Evolutionary conservation across 2,329 filamentous ascomycete genomes (phyloP).

Genomic region (Penicillium sp.): DNA sequence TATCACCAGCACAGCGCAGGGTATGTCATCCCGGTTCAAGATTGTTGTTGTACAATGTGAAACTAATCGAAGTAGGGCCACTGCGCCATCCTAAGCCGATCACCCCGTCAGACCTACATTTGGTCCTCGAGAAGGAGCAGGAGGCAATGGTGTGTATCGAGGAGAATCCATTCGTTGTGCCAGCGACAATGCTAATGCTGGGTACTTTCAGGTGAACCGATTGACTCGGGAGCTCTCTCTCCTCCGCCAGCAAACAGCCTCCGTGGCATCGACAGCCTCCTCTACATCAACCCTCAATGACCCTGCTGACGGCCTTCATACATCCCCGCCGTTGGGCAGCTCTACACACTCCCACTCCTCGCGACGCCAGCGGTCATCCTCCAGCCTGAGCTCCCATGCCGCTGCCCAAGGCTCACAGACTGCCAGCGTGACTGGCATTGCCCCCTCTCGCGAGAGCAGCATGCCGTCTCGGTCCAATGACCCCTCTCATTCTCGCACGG

Average conservation of each 20-base stretch:
- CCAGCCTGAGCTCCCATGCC: conserved; percentile 53
- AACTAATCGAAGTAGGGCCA: conserved; percentile 58
- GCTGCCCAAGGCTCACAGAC: conserved; percentile 37
- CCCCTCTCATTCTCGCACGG: conserved; percentile 30
- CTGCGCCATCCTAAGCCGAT: conserved; percentile 83
- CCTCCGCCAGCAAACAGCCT: conserved; percentile 70
- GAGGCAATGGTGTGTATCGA: conserved; percentile 76
- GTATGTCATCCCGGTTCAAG: conserved; percentile 30
- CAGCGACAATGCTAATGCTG: neutral
- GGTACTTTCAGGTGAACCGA: conserved; percentile 75
- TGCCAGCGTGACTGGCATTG: conserved; percentile 46
- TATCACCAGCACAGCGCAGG: conserved; percentile 43
- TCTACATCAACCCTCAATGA: conserved; percentile 58
- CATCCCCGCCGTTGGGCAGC: conserved; percentile 47
- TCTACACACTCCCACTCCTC: conserved; percentile 56
- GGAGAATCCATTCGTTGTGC: neutral
- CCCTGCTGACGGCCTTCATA: conserved; percentile 46
- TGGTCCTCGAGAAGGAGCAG: conserved; percentile 91
- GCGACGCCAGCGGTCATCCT: conserved; percentile 59
- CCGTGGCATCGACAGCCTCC: conserved; percentile 63
- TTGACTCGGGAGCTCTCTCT: conserved; percentile 84
- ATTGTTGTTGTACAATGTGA: neutral
- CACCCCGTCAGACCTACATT: conserved; percentile 84
- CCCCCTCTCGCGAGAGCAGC: conserved; percentile 44
- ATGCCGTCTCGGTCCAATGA: conserved; percentile 33